Conservation (phyloP, 495 filamentous ascomycete genomes). For the Hypoxylon fuscum region DNA sequence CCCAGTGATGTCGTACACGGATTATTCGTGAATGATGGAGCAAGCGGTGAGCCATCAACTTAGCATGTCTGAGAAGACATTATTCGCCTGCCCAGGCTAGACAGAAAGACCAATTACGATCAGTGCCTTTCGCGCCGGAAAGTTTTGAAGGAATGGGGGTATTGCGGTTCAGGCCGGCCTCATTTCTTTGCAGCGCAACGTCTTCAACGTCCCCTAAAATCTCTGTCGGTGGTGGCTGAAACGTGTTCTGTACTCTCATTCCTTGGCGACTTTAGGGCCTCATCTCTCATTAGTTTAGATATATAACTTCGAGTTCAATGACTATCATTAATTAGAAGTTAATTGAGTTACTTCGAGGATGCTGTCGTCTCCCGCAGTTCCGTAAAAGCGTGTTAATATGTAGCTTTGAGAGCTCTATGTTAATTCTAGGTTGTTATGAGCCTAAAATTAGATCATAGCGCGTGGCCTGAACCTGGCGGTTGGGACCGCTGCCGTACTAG, state of each 20-base stretch:
- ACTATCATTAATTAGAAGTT: not conserved
- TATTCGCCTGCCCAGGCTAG: not conserved
- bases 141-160: not conserved
- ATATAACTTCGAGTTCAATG: not conserved
- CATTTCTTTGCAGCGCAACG: not conserved
- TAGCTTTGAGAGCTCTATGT: not conserved
- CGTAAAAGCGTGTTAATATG: not conserved
- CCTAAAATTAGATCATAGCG: constrained; percentile 24
- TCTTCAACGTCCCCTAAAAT: not conserved
- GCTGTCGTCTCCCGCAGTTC: not conserved
- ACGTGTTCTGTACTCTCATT: not conserved
- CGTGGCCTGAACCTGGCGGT: constrained; percentile 27
- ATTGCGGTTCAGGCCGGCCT: not conserved
- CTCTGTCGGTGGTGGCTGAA: not conserved
- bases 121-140: too few relatives aligned
- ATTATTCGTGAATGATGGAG: constrained; percentile 11
- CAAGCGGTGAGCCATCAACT: constrained; percentile 17
- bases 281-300: not conserved
- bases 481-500: constrained; percentile 3
- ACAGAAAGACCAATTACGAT: not conserved
- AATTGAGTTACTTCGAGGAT: not conserved
- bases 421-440: not conserved
- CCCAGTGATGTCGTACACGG: constrained; percentile 7
- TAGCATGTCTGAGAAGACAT: constrained; percentile 5
- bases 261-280: not conserved